These are phyloP conservation scores for Lunularia cruciata DNA, from an alignment of 225 moss, liverwort and hornwort species.

Conservation along the genomic window DNA sequence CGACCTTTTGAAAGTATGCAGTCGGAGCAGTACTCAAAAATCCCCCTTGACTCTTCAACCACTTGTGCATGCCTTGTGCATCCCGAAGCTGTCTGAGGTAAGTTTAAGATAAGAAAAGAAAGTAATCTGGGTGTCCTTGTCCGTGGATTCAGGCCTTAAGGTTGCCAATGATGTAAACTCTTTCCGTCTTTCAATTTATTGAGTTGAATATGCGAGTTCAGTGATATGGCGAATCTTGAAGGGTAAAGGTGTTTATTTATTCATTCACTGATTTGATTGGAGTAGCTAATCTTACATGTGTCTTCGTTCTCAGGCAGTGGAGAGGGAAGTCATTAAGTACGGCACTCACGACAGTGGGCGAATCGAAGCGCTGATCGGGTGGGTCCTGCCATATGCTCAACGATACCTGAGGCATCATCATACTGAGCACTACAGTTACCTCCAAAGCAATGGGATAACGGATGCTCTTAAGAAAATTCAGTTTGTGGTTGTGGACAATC, in stretches of 20 bases:
- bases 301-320: conserved; percentile 50
- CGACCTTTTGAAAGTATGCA: conserved; percentile 30
- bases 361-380: conserved; percentile 64
- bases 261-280: too few species aligned
- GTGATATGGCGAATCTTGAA: too few species aligned
- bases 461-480: conserved; percentile 56
- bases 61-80: conserved; percentile 59
- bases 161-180: too few species aligned
- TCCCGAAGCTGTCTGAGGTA: conserved; percentile 84
- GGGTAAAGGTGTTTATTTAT: too few species aligned
- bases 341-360: conserved; percentile 61
- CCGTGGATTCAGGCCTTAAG: too few species aligned
- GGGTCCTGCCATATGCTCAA: conserved; percentile 82
- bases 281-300: too few species aligned
- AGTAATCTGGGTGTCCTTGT: too few species aligned
- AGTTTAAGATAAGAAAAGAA: too few species aligned
- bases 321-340: conserved; percentile 71
- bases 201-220: too few species aligned
- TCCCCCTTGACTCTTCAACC: conserved; percentile 51
- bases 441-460: conserved; percentile 43
- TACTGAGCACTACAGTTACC: conserved; percentile 48
- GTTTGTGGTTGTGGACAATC: conserved; percentile 63
- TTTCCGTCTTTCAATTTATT: too few species aligned
- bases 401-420: conserved; percentile 74
- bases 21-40: conserved; percentile 35